These are phyloP conservation scores for Castanospermum australe DNA, from an alignment of 306 rosid genomes.

Conservation along the genomic window DNA sequence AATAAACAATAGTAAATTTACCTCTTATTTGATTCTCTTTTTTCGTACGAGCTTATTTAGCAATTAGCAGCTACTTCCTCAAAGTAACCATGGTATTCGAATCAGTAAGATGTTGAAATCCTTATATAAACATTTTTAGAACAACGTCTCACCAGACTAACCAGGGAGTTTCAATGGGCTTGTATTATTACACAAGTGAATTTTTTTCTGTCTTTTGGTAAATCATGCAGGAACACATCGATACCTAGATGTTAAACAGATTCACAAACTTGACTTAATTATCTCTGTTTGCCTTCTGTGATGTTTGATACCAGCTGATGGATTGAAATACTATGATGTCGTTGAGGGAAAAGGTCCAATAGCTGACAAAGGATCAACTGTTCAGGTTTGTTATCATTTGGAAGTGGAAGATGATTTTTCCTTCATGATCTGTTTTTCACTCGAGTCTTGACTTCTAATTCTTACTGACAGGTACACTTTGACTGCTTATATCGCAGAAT, in stretches of 20 bases:
- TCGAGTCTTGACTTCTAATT: constrained; percentile 9
- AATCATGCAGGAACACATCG: neutral
- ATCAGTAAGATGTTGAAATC: too few relatives aligned
- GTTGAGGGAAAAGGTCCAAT: constrained; percentile 77
- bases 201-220: neutral
- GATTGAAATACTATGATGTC: constrained; percentile 82
- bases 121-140: neutral
- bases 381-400: constrained; percentile 51
- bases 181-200: neutral
- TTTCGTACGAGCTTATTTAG: too few relatives aligned
- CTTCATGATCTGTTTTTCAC: neutral
- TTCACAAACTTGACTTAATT: neutral
- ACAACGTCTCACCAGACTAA: neutral
- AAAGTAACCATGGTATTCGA: neutral
- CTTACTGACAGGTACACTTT: constrained; percentile 69
- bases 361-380: constrained; percentile 78
- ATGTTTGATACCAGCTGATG: constrained; percentile 61
- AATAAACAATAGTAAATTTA: too few relatives aligned
- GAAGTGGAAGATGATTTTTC: neutral
- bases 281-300: neutral
- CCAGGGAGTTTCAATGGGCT: neutral
- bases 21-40: too few relatives aligned
- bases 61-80: neutral
- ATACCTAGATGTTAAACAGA: neutral
- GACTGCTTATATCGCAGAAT: constrained; percentile 85